Conservation (phyloP, 768 basidiomycete genomes). For the Calocera cornea region DNA sequence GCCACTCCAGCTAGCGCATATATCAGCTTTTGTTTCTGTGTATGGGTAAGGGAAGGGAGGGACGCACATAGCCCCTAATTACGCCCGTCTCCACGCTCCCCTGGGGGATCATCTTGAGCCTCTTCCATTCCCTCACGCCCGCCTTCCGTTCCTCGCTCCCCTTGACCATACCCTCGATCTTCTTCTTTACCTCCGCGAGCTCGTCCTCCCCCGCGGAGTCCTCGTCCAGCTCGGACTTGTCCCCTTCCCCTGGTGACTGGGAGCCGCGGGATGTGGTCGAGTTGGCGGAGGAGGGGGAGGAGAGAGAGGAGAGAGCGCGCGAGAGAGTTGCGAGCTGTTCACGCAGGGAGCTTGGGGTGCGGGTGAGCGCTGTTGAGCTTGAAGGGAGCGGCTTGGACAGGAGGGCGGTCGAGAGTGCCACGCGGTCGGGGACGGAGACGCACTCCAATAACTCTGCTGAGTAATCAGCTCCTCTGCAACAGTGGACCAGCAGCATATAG, state of each 20-base stretch:
- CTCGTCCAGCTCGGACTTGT: conserved; percentile 47
- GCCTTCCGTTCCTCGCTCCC: conserved; percentile 73
- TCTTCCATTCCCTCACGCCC: conserved; percentile 67
- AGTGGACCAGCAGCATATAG: conserved; percentile 17
- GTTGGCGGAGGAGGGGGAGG: conserved; percentile 21
- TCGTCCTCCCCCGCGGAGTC: conserved; percentile 74
- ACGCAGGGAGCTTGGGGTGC: conserved; percentile 46
- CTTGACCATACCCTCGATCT: conserved; percentile 58
- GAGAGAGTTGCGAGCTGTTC: conserved; percentile 54
- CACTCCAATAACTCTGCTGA: conserved; percentile 4
- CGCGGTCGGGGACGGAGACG: conserved; percentile 13
- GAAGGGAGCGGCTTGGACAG: conserved; percentile 21
- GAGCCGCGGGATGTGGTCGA: conserved; percentile 8
- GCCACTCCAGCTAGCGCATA: conserved; percentile 67
- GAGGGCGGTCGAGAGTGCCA: background rate
- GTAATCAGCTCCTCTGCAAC: background rate
- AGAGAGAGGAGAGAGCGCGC: conserved; percentile 18
- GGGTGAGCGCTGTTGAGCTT: conserved; percentile 17
- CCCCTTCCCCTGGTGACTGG: conserved; percentile 13
- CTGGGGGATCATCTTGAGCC: conserved; percentile 75
- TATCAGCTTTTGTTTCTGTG: conserved; percentile 15
- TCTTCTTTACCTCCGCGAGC: conserved; percentile 52
- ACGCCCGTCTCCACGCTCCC: conserved; percentile 87
- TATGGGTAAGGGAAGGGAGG: background rate
- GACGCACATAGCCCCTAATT: conserved; percentile 62